A percentile compares a stretch with the other conserved stretches of the same genome.
These are phyloP conservation scores for Candida sanyaensis DNA, from an alignment of 1,139 yeast genomes.

Conservation along the genomic window DNA sequence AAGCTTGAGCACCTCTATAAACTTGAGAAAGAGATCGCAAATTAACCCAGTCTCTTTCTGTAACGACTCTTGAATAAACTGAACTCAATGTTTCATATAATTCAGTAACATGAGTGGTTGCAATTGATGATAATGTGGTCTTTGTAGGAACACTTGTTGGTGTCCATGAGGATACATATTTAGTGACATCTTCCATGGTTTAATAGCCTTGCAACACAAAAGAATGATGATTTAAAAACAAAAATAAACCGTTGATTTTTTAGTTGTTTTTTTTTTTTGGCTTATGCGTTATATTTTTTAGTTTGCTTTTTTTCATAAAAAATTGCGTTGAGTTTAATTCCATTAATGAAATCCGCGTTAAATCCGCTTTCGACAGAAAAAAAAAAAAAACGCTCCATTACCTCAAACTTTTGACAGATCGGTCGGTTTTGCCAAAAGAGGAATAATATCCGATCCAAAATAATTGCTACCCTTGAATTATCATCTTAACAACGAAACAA, in stretches of 20 bases:
- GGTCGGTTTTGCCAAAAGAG: too few species aligned
- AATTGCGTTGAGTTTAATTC: too few species aligned
- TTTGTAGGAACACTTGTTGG: constrained; percentile 22
- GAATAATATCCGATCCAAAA: too few species aligned
- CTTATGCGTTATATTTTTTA: too few species aligned
- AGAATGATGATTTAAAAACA: not conserved
- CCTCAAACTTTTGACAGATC: too few species aligned
- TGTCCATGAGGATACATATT: constrained; percentile 22
- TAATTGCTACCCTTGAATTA: too few species aligned
- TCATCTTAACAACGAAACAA: too few species aligned
- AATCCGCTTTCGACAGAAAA: too few species aligned
- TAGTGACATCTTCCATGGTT: not conserved
- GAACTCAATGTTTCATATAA: constrained; percentile 19
- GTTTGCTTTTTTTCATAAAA: too few species aligned
- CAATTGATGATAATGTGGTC: constrained; percentile 21
- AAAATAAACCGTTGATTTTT: not conserved
- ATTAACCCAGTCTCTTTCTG: constrained; percentile 14
- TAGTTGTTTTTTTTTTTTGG: not conserved
- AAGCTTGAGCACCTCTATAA: constrained; percentile 34
- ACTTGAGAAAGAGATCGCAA: constrained; percentile 23
- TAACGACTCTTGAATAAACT: constrained; percentile 16
- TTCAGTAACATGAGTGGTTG: constrained; percentile 23
- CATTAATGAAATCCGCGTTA: too few species aligned
- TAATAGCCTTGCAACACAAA: too few species aligned
- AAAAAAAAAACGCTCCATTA: too few species aligned